These are phyloP conservation scores for Rubus parviflorus DNA, from an alignment of 306 rosid species.

Conservation along the genomic window DNA sequence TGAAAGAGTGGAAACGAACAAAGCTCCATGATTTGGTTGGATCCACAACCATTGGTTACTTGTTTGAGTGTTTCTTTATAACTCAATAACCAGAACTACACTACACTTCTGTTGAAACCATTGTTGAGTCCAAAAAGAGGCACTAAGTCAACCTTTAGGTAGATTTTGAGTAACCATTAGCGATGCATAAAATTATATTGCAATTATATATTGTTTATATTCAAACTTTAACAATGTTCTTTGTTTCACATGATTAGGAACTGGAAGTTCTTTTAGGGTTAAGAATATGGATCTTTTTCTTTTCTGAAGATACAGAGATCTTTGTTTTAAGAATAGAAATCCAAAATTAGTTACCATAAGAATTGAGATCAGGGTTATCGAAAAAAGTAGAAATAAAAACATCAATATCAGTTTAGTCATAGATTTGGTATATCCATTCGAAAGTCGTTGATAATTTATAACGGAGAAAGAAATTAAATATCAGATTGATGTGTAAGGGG, in stretches of 20 bases:
- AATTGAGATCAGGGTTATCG: no score
- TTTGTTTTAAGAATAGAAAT: no score
- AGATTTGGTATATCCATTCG: no score
- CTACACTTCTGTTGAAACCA: not conserved
- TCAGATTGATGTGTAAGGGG: not conserved
- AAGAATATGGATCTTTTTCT: no score
- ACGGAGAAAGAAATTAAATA: no score
- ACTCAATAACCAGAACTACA: slow-evolving; percentile 15
- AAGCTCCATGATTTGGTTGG: not conserved
- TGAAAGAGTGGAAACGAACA: not conserved
- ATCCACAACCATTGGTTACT: slow-evolving; percentile 3
- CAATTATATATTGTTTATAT: not conserved
- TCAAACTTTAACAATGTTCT: no score
- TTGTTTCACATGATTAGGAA: not conserved
- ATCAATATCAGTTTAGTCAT: no score
- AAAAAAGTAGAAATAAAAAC: no score
- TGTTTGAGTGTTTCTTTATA: not conserved
- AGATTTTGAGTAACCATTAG: not conserved
- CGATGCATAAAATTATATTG: not conserved
- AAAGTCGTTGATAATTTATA: no score
- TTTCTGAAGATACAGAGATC: no score
- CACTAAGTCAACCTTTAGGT: not conserved
- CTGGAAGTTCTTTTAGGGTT: not conserved
- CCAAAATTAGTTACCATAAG: no score
- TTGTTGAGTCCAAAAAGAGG: not conserved